These are phyloP conservation scores for Thalassiosira hispida DNA, from an alignment of 352 stramenopile genomes.

Conservation along the genomic window DNA sequence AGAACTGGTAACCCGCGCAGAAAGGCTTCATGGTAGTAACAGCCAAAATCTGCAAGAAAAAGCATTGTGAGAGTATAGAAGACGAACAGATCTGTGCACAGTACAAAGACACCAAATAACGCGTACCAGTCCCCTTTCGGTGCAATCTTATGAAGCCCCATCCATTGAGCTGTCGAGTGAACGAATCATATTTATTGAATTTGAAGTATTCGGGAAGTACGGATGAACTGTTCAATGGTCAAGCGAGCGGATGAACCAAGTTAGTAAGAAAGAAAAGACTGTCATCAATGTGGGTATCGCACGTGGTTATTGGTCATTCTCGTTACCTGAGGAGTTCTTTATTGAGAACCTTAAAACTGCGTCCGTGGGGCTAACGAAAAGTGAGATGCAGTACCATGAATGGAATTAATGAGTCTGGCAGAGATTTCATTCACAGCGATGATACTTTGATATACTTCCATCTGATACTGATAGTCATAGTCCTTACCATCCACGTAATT, in stretches of 20 bases:
- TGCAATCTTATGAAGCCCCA: constrained; percentile 69
- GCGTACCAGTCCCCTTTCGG: constrained; percentile 37
- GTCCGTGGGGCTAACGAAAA: constrained; percentile 43
- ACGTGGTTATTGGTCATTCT: too few species aligned
- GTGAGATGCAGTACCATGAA: neutral
- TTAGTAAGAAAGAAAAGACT: too few species aligned
- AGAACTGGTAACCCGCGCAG: constrained; percentile 15
- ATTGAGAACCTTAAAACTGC: constrained; percentile 47
- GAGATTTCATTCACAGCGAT: too few species aligned
- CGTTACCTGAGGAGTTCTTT: too few species aligned
- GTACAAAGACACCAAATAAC: neutral
- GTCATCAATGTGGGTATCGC: too few species aligned
- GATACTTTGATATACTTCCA: too few species aligned
- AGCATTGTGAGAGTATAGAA: neutral
- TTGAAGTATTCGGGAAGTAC: constrained; percentile 42
- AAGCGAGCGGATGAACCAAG: constrained; percentile 10
- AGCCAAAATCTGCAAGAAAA: constrained; percentile 25
- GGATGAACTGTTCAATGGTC: too few species aligned
- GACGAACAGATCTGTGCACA: neutral
- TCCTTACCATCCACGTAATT: constrained; percentile 57
- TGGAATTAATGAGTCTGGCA: too few species aligned
- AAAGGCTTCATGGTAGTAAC: constrained; percentile 66
- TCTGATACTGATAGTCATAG: neutral
- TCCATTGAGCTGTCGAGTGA: constrained; percentile 56
- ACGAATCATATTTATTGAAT: constrained; percentile 38